phyloP scores from a whole-genome alignment of 495 filamentous ascomycete genomes.

The Schizothecium vesticola region DNA sequence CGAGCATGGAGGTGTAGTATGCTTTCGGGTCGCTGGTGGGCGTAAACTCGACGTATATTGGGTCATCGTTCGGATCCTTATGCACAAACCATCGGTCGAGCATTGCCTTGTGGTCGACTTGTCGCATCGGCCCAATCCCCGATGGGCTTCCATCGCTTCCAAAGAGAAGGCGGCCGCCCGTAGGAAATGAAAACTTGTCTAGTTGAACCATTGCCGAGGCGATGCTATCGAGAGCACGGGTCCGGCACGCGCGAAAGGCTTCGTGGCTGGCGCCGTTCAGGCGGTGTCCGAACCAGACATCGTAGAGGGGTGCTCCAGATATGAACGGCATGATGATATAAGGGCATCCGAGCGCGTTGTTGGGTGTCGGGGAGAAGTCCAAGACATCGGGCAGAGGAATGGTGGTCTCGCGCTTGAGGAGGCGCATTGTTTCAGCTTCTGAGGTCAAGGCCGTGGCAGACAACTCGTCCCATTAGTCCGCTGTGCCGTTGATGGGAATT shows the following conservation, averaged over 20 bases:
- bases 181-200: too few relatives aligned
- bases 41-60: not conserved
- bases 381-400: not conserved
- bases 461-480: not conserved
- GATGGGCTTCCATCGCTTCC: not conserved
- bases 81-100: conserved; percentile 1
- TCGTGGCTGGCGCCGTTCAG: too few relatives aligned
- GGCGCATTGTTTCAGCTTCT: not conserved
- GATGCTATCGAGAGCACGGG: too few relatives aligned
- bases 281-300: too few relatives aligned
- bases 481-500: not conserved
- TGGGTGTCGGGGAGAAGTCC: not conserved
- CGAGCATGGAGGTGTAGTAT: too few relatives aligned
- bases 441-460: not conserved
- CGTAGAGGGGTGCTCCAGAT: too few relatives aligned
- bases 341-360: too few relatives aligned
- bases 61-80: not conserved
- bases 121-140: not conserved
- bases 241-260: too few relatives aligned
- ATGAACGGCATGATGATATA: too few relatives aligned
- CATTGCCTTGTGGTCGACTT: conserved; percentile 3
- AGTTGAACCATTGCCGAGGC: too few relatives aligned
- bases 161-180: not conserved
- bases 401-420: not conserved
- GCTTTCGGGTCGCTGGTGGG: too few relatives aligned